Evolutionary conservation across 257 asterid species (phyloP), one percentile per base, ranked within the genome.

Genomic region (Nicotiana noctiflora): DNA sequence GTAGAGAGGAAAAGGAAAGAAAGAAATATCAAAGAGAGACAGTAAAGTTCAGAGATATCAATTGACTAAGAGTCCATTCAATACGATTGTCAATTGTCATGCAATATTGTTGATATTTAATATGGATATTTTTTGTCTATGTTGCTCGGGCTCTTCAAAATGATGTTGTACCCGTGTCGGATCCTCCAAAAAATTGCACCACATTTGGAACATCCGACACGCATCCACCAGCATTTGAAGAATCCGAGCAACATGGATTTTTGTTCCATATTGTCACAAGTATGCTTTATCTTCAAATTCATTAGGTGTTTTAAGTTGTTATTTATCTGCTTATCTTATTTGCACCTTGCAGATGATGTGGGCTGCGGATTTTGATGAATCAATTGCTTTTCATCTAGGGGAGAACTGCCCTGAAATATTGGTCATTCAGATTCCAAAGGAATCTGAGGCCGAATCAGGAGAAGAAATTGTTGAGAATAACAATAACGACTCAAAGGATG

Each of bases 351-450:
- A 95, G 99, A 95, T 95, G 99, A 95, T 95, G 83, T 95, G 99
- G 99, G 99, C 99, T 44, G 99, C 98, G 83, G 99, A 95, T 86
- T 95, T 95, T 90, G 93, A 95, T 83, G 84, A 89, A 81, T 87
- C 93, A 34, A 76, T 92, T 87, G 84, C 93, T 75, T 86, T 85
- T 82, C 88, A 87, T 83, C 89, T 93, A 79, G 95, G 89, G 46
- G 93, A 89, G 44, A 90, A 84, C 84, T 91, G 97, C 83, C 99
- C 93, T 40, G 97, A 92, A 79, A 82, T 88, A 81, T 87, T 95
- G 88, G 82, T 90, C 79, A 86, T 95, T 82, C 94, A 88, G 80
- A 83, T 88, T 83, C 91, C 96, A n/a, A 86, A 80, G 76, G 91
- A 89, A 80, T 81, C 91, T 40, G 89, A 82, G 64, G 86, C 85